These are phyloP conservation scores for Oryza coarctata DNA, from an alignment of 176 grass and related monocot genomes.

Conservation along the genomic window DNA sequence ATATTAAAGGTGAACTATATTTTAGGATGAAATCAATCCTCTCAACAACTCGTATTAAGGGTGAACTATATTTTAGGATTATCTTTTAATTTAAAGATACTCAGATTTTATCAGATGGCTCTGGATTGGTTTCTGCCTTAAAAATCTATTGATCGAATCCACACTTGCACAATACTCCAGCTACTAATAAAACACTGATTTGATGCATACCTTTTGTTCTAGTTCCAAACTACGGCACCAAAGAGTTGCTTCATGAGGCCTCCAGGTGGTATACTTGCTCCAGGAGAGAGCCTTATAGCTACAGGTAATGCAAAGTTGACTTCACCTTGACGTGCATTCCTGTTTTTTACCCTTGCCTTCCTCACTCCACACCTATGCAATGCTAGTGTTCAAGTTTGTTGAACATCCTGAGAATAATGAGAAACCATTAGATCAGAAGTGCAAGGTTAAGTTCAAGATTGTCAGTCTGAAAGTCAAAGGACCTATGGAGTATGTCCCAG, in stretches of 20 bases:
- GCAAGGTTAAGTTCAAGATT: conserved; percentile 98
- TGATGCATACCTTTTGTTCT: neutral
- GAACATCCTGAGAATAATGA: conserved; percentile 98
- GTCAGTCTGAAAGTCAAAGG: conserved; percentile 89
- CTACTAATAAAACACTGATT: neutral
- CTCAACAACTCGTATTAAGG: neutral
- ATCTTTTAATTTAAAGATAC: neutral
- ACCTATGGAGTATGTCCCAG: conserved; percentile 81
- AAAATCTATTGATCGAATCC: neutral
- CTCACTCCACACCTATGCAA: conserved; percentile 6
- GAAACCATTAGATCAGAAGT: conserved; percentile 84
- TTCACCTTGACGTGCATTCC: neutral
- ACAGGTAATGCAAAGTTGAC: conserved; percentile 56
- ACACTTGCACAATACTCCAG: neutral
- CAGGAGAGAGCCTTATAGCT: conserved; percentile 86
- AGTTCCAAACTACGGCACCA: conserved; percentile 99
- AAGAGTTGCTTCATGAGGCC: conserved; percentile 99
- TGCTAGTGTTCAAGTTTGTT: conserved; percentile 94
- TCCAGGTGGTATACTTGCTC: conserved; percentile 84
- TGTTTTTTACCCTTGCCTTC: neutral
- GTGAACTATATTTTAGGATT: neutral
- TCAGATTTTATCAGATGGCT: neutral
- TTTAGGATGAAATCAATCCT: neutral
- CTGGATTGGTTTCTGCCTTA: neutral
- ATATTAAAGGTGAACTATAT: neutral